Evolutionary conservation across 2,329 filamentous ascomycete species (phyloP), one percentile per base, ranked within the genome.

Genomic region (Nigrospora sphaerica): DNA sequence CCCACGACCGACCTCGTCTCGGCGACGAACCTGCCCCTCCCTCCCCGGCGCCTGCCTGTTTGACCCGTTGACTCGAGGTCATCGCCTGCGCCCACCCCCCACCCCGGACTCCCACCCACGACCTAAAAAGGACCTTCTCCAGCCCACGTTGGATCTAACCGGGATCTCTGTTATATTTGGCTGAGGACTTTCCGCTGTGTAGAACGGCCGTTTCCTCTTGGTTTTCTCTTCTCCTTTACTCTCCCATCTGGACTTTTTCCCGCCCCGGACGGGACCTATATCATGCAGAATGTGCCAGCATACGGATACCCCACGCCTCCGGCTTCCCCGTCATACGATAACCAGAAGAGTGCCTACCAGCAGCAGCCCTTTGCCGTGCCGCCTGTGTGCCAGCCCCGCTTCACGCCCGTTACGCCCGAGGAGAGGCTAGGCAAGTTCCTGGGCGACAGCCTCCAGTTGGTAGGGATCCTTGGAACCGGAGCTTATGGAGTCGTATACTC

Each of bases 401-500:
- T 69, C 58, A 68, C 76, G 46, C 82, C 80, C 51, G 71, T 78
- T 58, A 69, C 80, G 46, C 89, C 91, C 37, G 88, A 95, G 77
- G 88, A 91, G 63, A 83, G 90, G 62, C 70, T 97, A 74, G 91
- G 92, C 66, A 81, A 84, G 57, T 76, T 92, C 56, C 78, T 97
- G 54, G 88, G 88, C 57, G 85, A 86, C 63, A 83, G 87, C 63
- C 78, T 96, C 57, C 85, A 92, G 71, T 74, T 97, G 60, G 88
- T 83, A 53, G 80, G 83, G 52, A 88, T 97, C 57, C 78, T 97
- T 52, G 93, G 93, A 54, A 88, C 92, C 43, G 93, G 93, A 57
- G 93, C 93, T 48, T 98, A 98, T 68, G 93, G 93, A 54, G 91
- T 96, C 37, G 93, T 98, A 23, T 97, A 97, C 72, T 82, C 84